Conservation (phyloP, 2,329 filamentous ascomycete genomes). For the Penicillium sp. region DNA sequence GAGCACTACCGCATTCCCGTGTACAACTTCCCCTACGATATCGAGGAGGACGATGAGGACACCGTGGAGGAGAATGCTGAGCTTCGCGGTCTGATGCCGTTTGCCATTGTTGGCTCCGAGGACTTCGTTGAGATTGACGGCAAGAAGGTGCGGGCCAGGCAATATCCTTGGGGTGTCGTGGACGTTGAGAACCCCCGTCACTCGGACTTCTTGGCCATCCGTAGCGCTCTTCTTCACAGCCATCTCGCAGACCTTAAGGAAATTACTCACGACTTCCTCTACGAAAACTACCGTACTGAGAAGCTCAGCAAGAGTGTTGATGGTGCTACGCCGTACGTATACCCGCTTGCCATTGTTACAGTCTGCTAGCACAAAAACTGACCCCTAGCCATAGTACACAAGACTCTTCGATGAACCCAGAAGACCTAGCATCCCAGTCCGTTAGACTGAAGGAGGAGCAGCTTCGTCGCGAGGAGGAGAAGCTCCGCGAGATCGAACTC, state of each 20-base stretch:
- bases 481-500: slow-evolving; percentile 96
- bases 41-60: slow-evolving; percentile 98
- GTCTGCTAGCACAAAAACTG: slow-evolving; percentile 27
- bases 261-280: slow-evolving; percentile 98
- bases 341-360: too few relatives aligned
- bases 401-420: slow-evolving; percentile 94
- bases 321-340: slow-evolving; percentile 50
- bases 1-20: slow-evolving; percentile 99
- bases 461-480: slow-evolving; percentile 97
- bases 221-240: slow-evolving; percentile 91
- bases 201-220: slow-evolving; percentile 95
- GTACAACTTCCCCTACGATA: slow-evolving; percentile 99
- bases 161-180: slow-evolving; percentile 98
- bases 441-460: slow-evolving; percentile 99
- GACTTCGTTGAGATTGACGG: slow-evolving; percentile 90
- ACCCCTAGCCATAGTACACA: slow-evolving; percentile 42
- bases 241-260: slow-evolving; percentile 98
- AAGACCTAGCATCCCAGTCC: slow-evolving; percentile 91
- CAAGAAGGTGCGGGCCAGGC: slow-evolving; percentile 81
- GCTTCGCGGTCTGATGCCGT: slow-evolving; percentile 93
- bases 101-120: slow-evolving; percentile 96
- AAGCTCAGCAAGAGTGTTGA: slow-evolving; percentile 99
- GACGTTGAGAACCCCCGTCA: slow-evolving; percentile 99
- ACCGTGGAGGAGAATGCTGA: slow-evolving; percentile 99
- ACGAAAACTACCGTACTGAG: slow-evolving; percentile 99